Evolutionary conservation across 1,284 basidiomycete genomes (phyloP), one percentile per base, ranked within the genome.

Genomic region (Cryptococcus sp.): DNA sequence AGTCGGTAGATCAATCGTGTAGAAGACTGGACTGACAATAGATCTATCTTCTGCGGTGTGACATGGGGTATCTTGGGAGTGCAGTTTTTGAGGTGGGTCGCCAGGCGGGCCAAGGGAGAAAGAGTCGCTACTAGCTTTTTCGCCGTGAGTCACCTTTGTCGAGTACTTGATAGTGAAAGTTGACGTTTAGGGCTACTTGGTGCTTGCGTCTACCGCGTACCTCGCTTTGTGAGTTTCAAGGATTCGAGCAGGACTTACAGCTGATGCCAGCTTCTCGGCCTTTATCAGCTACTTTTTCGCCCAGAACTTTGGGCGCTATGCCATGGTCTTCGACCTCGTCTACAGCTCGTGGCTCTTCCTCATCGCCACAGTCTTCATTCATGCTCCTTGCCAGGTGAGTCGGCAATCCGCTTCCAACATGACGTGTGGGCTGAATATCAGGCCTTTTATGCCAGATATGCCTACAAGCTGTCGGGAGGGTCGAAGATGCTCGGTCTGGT

Each of bases 41-140:
- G 46, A 14, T 40, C 46, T 5, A 47, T 47, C 39, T 28, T 48
- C 38, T 46, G 50, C 43, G 46, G 35, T 25, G 46, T 43, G 19
- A 53, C 54, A 26, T 52, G 51, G 26, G 51, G 43, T 26, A 45
- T 44, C 10, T 45, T 35, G 28, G 42, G 36, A 14, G n/a, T 47
- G 22, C 46, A 47, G 23, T 47, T 19, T 18, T 19, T 42, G 18
- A 47, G 35, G 23, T 47, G 24, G 21, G 7, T 42, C 18, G 35
- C 46, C 5, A 7, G 46, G 9, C 9, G 35, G 7, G 16, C 28
- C 12, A 47, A 47, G 39, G 39, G 46, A 5, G 24, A 47, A 38
- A 9, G 12, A 21, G n/a, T 18, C 21, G 18, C 10, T 16, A 24
- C 23, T 7, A 28, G 21, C 19, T 19, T 34, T n/a, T 18, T 42